Percentiles rank a stretch among this genome's conserved stretches.
phyloP scores from a whole-genome alignment of 495 filamentous ascomycete genomes.

The Rhypophila decipiens region DNA sequence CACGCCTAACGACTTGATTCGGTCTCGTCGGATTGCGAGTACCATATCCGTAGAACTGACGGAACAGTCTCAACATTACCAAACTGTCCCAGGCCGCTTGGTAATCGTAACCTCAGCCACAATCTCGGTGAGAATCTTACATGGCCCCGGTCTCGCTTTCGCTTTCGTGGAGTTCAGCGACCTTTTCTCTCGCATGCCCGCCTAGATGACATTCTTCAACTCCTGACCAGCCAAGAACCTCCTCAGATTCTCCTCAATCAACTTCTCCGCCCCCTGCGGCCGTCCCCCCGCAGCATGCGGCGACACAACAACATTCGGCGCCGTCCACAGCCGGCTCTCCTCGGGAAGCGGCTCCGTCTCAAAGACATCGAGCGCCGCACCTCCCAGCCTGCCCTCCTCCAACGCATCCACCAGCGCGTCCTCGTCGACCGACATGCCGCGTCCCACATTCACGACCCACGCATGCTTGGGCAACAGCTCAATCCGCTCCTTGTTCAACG shows the following conservation, averaged over 20 bases:
- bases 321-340: conserved; percentile 29
- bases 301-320: conserved; percentile 34
- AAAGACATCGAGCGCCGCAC: conserved; percentile 71
- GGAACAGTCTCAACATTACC: too few species aligned
- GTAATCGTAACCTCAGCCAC: too few species aligned
- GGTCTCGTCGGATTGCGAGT: too few species aligned
- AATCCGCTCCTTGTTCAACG: conserved; percentile 60
- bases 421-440: conserved; percentile 76
- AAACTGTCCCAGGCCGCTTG: too few species aligned
- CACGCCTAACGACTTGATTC: too few species aligned
- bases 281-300: conserved; percentile 46
- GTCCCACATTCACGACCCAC: conserved; percentile 77
- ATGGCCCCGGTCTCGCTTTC: too few species aligned
- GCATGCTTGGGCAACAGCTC: conserved; percentile 69
- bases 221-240: conserved; percentile 46
- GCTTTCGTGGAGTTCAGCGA: too few species aligned
- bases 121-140: too few species aligned
- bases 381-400: conserved; percentile 58
- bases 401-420: conserved; percentile 67
- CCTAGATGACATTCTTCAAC: conserved; percentile 48
- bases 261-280: conserved; percentile 45
- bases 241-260: conserved; percentile 50
- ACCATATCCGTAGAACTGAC: too few species aligned
- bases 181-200: too few species aligned
- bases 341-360: conserved; percentile 61